Conservation (phyloP, 1,284 basidiomycete genomes). For the Ustilago sp. region DNA sequence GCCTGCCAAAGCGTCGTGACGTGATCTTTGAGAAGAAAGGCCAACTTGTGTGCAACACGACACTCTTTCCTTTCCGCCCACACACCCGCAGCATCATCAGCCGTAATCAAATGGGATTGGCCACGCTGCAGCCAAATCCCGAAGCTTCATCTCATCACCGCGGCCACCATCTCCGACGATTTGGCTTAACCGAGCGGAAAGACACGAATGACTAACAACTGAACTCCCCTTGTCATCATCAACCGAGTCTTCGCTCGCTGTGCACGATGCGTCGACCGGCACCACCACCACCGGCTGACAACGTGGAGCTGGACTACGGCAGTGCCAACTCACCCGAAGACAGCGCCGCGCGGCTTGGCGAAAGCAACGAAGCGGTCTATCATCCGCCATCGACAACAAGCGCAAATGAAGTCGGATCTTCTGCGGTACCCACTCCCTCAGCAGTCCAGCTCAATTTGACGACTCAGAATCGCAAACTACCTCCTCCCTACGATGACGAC, state of each 20-base stretch:
- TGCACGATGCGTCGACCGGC: conserved; percentile 35
- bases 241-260: conserved; percentile 4
- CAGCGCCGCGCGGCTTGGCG: background rate
- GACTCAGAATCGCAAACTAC: conserved; percentile 19
- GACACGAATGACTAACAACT: conserved; percentile 3
- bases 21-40: conserved; percentile 29
- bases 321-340: conserved; percentile 17
- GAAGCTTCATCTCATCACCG: background rate
- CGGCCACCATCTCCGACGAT: background rate
- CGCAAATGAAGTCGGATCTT: conserved; percentile 20
- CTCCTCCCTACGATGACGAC: conserved; percentile 29
- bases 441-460: background rate
- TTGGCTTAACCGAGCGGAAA: background rate
- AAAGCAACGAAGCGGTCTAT: background rate
- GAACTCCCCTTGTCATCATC: background rate
- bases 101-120: conserved; percentile 2
- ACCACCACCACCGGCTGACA: conserved; percentile 26
- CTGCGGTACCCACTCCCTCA: background rate
- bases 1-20: background rate
- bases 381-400: background rate
- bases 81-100: background rate
- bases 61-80: background rate
- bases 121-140: background rate
- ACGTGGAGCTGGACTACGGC: conserved; percentile 45
- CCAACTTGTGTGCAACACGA: background rate